These are phyloP conservation scores for Dictyostelium citrinum DNA, from an alignment of 78 protist genomes.

Conservation along the genomic window DNA sequence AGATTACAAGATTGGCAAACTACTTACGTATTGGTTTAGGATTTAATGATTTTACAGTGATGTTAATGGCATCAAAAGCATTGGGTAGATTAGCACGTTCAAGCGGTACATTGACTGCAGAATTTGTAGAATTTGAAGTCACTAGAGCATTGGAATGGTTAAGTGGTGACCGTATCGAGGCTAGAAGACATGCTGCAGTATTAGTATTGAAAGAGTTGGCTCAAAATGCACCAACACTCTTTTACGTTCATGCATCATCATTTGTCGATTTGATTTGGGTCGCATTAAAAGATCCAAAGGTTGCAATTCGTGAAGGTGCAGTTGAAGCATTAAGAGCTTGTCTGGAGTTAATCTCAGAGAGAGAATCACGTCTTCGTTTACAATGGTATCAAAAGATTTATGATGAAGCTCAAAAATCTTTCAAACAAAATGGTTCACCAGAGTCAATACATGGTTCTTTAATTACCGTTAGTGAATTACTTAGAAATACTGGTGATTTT, in stretches of 20 bases:
- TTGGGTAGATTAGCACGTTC: slow-evolving; percentile 77
- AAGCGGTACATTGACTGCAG: slow-evolving; percentile 71
- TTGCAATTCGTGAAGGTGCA: slow-evolving; percentile 70
- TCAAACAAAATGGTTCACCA: slow-evolving; percentile 48
- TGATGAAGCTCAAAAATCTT: slow-evolving; percentile 73
- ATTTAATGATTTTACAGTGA: slow-evolving; percentile 58
- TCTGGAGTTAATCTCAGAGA: slow-evolving; percentile 46
- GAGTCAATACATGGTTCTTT: slow-evolving; percentile 74
- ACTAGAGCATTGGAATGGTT: slow-evolving; percentile 77
- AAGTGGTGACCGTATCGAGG: slow-evolving; percentile 39
- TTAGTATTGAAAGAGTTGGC: slow-evolving; percentile 76
- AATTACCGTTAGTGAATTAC: slow-evolving; percentile 36
- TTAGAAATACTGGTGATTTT: slow-evolving; percentile 74
- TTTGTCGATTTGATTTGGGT: slow-evolving; percentile 73
- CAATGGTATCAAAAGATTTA: slow-evolving; percentile 80
- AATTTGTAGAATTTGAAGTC: slow-evolving; percentile 74
- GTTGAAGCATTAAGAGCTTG: slow-evolving; percentile 74
- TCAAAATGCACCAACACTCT: slow-evolving; percentile 79
- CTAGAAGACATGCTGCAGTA: slow-evolving; percentile 52
- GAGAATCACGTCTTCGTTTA: slow-evolving; percentile 56
- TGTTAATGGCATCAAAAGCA: slow-evolving; percentile 59
- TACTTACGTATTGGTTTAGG: slow-evolving; percentile 48
- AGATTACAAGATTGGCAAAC: slow-evolving; percentile 62
- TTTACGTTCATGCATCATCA: slow-evolving; percentile 59
- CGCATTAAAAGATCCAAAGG: slow-evolving; percentile 61